Evolutionary conservation across 345 rosid genomes (phyloP).

Genomic region (Orychophragmus violaceus): DNA sequence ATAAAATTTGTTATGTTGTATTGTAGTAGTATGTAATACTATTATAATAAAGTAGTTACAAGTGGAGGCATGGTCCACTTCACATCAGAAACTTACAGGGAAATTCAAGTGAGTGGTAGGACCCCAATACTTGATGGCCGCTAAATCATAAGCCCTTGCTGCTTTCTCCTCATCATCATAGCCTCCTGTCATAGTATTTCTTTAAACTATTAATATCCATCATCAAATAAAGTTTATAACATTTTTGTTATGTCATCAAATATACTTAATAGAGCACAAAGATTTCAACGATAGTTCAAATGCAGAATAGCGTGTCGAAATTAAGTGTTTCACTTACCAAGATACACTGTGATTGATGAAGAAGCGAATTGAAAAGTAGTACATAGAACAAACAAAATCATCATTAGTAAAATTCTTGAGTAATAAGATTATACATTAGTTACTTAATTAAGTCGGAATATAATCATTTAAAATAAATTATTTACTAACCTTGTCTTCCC

Average conservation of each 20-base stretch:
- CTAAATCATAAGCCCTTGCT: conserved; percentile 85
- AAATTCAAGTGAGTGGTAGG: conserved; percentile 81
- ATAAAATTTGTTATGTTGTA: neutral
- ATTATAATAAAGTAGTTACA: neutral
- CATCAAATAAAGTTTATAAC: neutral
- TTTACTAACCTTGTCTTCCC: conserved; percentile 70
- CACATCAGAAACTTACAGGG: conserved; percentile 43
- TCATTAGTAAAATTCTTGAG: conserved; percentile 25
- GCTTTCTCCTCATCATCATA: conserved; percentile 89
- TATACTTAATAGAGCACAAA: conserved; percentile 12
- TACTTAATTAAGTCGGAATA: neutral
- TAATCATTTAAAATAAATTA: neutral
- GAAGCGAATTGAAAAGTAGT: conserved; percentile 16
- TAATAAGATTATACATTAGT: neutral
- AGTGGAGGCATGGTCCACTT: conserved; percentile 16
- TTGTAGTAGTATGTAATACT: too few species aligned
- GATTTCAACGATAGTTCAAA: neutral
- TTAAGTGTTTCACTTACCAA: conserved; percentile 54
- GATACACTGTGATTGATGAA: conserved; percentile 62
- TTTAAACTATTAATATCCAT: neutral
- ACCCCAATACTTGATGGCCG: conserved; percentile 96
- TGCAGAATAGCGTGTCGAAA: neutral
- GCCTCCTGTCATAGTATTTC: conserved; percentile 47
- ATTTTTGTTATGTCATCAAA: neutral
- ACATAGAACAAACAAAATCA: conserved; percentile 15